Base-by-base conservation (phyloP, 768 basidiomycete species). In the Termitomyces sp. region DNA sequence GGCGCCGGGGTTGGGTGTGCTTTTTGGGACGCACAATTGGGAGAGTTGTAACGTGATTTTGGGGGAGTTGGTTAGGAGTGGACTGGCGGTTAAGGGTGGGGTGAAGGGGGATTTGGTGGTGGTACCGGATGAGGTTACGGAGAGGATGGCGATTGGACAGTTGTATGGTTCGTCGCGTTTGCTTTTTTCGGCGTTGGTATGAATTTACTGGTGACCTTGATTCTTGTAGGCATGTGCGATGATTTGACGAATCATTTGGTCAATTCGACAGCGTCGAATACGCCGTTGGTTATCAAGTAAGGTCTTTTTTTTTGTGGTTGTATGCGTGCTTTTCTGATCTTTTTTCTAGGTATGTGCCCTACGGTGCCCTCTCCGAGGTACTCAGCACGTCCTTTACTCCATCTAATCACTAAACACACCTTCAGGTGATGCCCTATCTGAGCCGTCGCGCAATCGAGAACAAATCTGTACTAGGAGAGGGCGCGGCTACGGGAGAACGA, bases 1-100 rank as follows among this genome's bases (percentile, higher is more conserved):
- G 4, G 52, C 34, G 3, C 55, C 62, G 17, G 59, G 51, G 9
- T 69, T 95, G 14, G 89, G 82, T 2, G 83, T 92, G 14, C 72
- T 95, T 2, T 94, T 97, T 62, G 94, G 89, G 1, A 95, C 95
- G 21, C 94, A 96, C 61, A 96, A 96, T 66, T 82, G 84, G 79
- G 73, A 73, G 27, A 91, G 89, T 56, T 85, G 82, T 59, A 73
- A 79, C 23, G 64, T 81, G 47, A 77, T 96, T 45, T 65, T 93
- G 29, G 74, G 79, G 7, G 82, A 83, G 62, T 71, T 96, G 32
- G 79, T 83, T 1, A 62, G 67, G 38, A 73, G 72, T 27, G 86
- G 84, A 8, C 69, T 96, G 21, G 87, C 82, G 29, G 59, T 58
- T 41, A 70, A 68, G 50, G 69, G 63, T 12, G 43, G 52, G 4